Evolutionary conservation across 2,329 filamentous ascomycete species (phyloP).

Genomic region (Rhinocladiella mackenziei): DNA sequence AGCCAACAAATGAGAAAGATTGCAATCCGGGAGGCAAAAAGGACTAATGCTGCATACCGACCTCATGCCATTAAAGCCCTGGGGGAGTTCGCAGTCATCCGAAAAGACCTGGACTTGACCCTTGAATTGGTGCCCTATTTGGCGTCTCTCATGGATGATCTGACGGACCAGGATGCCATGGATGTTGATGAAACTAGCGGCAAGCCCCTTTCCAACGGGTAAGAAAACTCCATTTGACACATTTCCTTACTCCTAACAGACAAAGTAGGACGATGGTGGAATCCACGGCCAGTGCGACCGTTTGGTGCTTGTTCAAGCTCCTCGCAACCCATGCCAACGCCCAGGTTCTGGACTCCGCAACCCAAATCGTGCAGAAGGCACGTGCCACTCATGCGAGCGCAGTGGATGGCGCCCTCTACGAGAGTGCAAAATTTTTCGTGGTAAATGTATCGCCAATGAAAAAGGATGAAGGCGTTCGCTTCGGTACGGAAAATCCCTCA

Average conservation of each 20-base stretch:
- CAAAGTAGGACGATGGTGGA: slow-evolving; percentile 14
- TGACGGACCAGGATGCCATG: slow-evolving; percentile 56
- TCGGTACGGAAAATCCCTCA: slow-evolving; percentile 18
- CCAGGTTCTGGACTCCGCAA: slow-evolving; percentile 22
- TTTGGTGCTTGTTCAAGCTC: slow-evolving; percentile 26
- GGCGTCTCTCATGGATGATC: slow-evolving; percentile 58
- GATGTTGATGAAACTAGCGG: slow-evolving; percentile 55
- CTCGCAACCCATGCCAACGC: slow-evolving; percentile 16
- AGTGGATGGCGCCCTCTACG: slow-evolving; percentile 21
- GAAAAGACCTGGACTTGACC: slow-evolving; percentile 67
- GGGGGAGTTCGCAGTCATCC: slow-evolving; percentile 65
- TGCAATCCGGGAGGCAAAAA: slow-evolving; percentile 78
- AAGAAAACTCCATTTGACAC: slow-evolving; percentile 12
- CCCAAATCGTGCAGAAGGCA: slow-evolving; percentile 17
- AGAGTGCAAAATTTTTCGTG: slow-evolving; percentile 22
- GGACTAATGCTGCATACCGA: slow-evolving; percentile 81
- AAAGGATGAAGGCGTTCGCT: slow-evolving; percentile 5
- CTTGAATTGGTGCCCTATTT: slow-evolving; percentile 53
- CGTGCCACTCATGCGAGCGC: slow-evolving; percentile 11
- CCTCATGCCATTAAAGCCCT: slow-evolving; percentile 69
- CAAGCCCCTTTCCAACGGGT: slow-evolving; percentile 17
- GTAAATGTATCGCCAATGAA: slow-evolving; percentile 5
- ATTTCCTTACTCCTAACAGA: slow-evolving; percentile 16
- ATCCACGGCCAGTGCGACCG: slow-evolving; percentile 18
- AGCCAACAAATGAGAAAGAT: slow-evolving; percentile 70